phyloP scores from a whole-genome alignment of 1,284 basidiomycete species.

The Meripilus lineatus region DNA sequence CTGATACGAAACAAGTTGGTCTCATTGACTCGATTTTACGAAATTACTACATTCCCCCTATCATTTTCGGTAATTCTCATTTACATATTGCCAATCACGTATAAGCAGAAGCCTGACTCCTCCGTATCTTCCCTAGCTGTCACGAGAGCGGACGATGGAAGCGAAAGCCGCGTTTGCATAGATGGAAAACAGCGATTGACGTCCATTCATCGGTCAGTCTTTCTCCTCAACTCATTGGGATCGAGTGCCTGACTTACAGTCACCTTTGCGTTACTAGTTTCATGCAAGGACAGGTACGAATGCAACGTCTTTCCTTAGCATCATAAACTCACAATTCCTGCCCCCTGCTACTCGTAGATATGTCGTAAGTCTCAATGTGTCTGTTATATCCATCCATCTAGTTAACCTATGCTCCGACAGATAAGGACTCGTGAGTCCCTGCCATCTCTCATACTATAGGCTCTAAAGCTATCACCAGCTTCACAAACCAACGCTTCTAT shows the following conservation, averaged over 20 bases:
- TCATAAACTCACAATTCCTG: too few species aligned
- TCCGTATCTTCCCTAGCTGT: conserved; percentile 32
- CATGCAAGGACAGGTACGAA: conserved; percentile 62
- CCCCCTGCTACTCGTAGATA: conserved; percentile 3
- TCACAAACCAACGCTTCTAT: conserved; percentile 46
- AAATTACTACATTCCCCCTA: conserved; percentile 46
- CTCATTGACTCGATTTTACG: conserved; percentile 39
- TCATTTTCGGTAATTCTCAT: conserved; percentile 45
- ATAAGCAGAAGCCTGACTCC: neutral
- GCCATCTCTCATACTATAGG: neutral
- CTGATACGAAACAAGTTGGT: conserved; percentile 33
- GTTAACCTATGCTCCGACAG: conserved; percentile 22
- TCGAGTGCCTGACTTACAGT: too few species aligned
- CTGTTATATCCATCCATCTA: neutral
- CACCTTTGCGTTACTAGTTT: conserved; percentile 52
- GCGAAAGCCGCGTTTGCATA: conserved; percentile 62
- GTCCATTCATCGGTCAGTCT: conserved; percentile 54
- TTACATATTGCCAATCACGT: neutral
- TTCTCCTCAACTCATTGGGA: too few species aligned
- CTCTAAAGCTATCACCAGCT: conserved; percentile 15
- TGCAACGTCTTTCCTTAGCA: too few species aligned
- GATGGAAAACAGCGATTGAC: conserved; percentile 79
- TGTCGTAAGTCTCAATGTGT: conserved; percentile 3
- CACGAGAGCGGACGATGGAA: conserved; percentile 47
- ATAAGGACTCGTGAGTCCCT: conserved; percentile 51